Base-by-base conservation (phyloP, 352 stramenopile genomes). In the Pythium dissotocum region DNA sequence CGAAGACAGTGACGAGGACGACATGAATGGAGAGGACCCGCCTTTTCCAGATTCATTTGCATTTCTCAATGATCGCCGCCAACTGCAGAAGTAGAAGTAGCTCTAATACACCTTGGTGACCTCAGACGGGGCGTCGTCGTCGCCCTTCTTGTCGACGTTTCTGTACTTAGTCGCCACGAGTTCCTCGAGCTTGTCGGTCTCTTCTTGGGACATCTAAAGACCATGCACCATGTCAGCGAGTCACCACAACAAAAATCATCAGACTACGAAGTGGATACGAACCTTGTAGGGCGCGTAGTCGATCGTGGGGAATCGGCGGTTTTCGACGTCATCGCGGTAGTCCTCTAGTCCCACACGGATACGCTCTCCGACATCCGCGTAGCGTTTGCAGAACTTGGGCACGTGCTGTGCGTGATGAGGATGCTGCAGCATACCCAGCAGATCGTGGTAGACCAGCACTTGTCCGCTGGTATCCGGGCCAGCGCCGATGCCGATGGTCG, bases 331-430 rank as follows among this genome's bases (percentile, higher is more conserved):
- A 24, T 97, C 82, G 30, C 97, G 97, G 76, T 98, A 99, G n/a
- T 87, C 79, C 56, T 98, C 88, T 40, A 99, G 83, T 14, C 95
- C 97, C 28, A 98, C 65, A n/a, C 93, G 90, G 59, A 98, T 96
- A 59, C 87, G 78, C 58, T 99, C 85, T 16, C 97, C 97, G 13
- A 99, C 92, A 65, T 98, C 87, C 10, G 95, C 95, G 79, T 99
- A 99, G 28, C 91, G 88, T 76, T 99, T 99, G 77, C 97, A 99
- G 73, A 99, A 99, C 68, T 98, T 98, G 10, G 97, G 97, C 32
- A 99, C 94, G 63, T 88, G 82, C 67, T 95, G 85, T 26, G 95
- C 94, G 71, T 99, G 97, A 74, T 99, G 97, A 0, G 98, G 98
- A 77, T 99, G 98, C 69, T 97, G 94, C 24, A 99, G 83, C 94